Evolutionary conservation across 352 stramenopile genomes (phyloP).

Genomic region (Phytophthora pluvialis): DNA sequence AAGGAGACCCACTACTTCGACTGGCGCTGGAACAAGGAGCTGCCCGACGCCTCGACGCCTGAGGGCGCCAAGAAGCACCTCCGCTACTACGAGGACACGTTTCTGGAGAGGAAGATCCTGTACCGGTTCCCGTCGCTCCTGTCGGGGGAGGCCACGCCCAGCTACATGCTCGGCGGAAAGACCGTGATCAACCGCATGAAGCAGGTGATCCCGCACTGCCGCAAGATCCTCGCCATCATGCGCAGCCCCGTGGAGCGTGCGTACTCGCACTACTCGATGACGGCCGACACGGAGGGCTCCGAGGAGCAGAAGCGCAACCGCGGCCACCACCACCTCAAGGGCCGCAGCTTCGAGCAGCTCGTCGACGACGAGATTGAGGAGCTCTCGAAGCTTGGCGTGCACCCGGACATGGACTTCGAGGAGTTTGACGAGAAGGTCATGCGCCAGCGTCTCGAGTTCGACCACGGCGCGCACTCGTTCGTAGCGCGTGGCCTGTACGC

Average conservation of each 20-base stretch:
- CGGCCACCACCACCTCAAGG: constrained; percentile 70
- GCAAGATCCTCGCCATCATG: constrained; percentile 87
- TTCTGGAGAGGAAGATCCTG: constrained; percentile 84
- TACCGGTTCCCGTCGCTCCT: constrained; percentile 90
- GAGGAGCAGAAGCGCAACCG: constrained; percentile 81
- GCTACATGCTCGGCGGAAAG: constrained; percentile 89
- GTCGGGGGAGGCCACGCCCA: constrained; percentile 94
- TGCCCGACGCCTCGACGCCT: constrained; percentile 55
- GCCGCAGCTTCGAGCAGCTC: constrained; percentile 74
- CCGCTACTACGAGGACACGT: constrained; percentile 80
- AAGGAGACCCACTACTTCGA: constrained; percentile 99
- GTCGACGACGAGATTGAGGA: constrained; percentile 77
- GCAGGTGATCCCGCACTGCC: constrained; percentile 75
- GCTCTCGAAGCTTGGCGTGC: constrained; percentile 61
- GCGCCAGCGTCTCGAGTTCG: constrained; percentile 44
- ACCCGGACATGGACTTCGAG: constrained; percentile 77
- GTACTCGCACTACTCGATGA: constrained; percentile 93
- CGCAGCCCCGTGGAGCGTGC: constrained; percentile 84
- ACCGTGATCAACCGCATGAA: constrained; percentile 80
- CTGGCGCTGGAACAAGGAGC: constrained; percentile 94
- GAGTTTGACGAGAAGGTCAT: constrained; percentile 75
- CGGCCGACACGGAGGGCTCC: constrained; percentile 73
- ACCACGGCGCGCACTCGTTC: constrained; percentile 86
- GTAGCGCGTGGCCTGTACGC: constrained; percentile 94
- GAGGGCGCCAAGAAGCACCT: constrained; percentile 69